These are phyloP conservation scores for Triticum monococcum DNA, from an alignment of 176 grass and related monocot genomes.

Conservation along the genomic window DNA sequence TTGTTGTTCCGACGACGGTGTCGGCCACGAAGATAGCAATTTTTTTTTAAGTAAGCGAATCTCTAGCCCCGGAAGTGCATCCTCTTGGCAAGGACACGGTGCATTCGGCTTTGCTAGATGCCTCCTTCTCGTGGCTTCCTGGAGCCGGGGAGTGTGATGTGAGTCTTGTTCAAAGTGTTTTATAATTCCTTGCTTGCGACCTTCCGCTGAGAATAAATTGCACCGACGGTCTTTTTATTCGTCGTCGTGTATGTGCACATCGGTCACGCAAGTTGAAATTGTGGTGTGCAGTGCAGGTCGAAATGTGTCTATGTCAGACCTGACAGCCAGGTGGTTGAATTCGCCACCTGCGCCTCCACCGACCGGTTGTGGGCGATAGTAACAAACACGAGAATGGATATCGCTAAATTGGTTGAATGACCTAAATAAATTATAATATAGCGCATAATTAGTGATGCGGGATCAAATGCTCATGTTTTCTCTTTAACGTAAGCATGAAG, in stretches of 20 bases:
- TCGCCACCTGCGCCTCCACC: too few relatives aligned
- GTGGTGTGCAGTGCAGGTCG: not conserved
- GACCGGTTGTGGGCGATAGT: too few relatives aligned
- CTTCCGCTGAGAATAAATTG: not conserved
- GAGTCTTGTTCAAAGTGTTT: not conserved
- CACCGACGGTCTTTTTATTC: not conserved
- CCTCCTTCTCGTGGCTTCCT: not conserved
- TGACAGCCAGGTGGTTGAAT: not conserved
- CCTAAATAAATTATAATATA: too few relatives aligned
- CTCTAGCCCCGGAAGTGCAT: not conserved
- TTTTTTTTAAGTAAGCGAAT: not conserved
- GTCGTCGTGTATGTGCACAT: not conserved
- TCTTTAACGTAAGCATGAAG: too few relatives aligned
- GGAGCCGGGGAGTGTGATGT: not conserved
- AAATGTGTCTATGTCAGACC: not conserved
- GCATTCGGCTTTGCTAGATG: not conserved
- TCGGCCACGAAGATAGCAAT: not conserved
- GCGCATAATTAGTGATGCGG: too few relatives aligned
- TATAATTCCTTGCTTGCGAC: not conserved
- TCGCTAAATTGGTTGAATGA: too few relatives aligned
- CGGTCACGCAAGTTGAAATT: not conserved
- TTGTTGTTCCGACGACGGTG: not conserved
- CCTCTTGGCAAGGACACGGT: not conserved
- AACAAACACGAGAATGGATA: too few relatives aligned
- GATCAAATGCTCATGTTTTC: too few relatives aligned